Conservation (phyloP, 257 asterid genomes). For the Fraxinus quadrangulata region DNA sequence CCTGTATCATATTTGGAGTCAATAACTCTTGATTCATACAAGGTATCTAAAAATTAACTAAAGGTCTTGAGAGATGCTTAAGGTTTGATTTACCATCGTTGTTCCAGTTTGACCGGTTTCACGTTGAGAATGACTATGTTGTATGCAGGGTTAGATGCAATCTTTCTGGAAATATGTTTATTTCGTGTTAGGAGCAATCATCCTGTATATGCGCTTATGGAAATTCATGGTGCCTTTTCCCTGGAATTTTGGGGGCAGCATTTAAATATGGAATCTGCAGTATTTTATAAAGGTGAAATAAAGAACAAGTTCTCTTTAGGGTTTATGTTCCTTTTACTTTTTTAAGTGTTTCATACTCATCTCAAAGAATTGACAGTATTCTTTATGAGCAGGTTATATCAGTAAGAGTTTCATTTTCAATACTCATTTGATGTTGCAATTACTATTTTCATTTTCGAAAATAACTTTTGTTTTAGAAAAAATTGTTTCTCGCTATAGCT, state of each 20-base stretch:
- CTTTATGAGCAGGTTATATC: neutral
- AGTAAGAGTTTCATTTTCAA: slow-evolving; percentile 4
- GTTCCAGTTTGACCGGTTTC: slow-evolving; percentile 13
- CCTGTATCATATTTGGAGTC: slow-evolving; percentile 62
- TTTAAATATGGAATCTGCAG: slow-evolving; percentile 33
- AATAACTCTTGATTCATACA: slow-evolving; percentile 50
- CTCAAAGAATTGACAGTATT: neutral
- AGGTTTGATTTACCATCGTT: neutral
- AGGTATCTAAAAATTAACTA: slow-evolving; percentile 44
- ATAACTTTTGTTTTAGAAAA: neutral
- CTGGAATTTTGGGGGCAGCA: slow-evolving; percentile 22
- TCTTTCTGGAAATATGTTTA: slow-evolving; percentile 18
- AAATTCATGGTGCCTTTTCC: slow-evolving; percentile 28
- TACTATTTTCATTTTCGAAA: no score
- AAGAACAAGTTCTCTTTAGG: neutral
- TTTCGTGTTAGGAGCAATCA: neutral
- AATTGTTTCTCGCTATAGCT: neutral
- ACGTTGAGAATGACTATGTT: slow-evolving; percentile 9
- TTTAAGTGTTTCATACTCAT: slow-evolving; percentile 5
- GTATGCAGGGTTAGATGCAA: slow-evolving; percentile 43
- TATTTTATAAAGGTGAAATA: slow-evolving; percentile 28
- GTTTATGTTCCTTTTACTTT: neutral
- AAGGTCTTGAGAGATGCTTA: slow-evolving; percentile 36
- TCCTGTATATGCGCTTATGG: slow-evolving; percentile 14
- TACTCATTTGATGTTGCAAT: neutral